phyloP scores from a whole-genome alignment of 2,329 filamentous ascomycete genomes.

The Penicillium oxalicum region DNA sequence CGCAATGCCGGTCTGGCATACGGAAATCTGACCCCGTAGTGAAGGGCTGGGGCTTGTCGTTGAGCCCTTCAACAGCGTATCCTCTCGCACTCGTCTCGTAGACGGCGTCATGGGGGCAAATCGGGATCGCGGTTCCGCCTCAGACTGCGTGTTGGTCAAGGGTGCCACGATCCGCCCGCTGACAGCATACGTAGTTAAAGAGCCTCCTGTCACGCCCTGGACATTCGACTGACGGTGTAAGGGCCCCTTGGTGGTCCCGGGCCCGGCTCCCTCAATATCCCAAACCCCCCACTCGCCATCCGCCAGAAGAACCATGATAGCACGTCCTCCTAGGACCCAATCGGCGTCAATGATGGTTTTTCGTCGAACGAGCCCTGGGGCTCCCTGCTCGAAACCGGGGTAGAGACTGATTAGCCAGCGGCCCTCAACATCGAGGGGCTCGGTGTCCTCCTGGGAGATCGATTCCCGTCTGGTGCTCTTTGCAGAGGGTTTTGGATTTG shows the following conservation, averaged over 20 bases:
- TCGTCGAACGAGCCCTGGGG: slow-evolving; percentile 27
- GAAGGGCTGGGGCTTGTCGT: slow-evolving; percentile 25
- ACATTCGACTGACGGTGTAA: slow-evolving; percentile 34
- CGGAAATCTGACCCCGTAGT: slow-evolving; percentile 37
- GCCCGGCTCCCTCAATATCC: slow-evolving; percentile 44
- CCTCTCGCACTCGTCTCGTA: slow-evolving; percentile 43
- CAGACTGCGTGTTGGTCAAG: slow-evolving; percentile 21
- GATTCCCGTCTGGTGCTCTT: slow-evolving; percentile 26
- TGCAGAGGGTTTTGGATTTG: slow-evolving; percentile 23
- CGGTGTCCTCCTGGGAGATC: slow-evolving; percentile 27
- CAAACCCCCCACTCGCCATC: slow-evolving; percentile 47
- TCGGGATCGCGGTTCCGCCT: slow-evolving; percentile 28
- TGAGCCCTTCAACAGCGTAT: slow-evolving; percentile 39
- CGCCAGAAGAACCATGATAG: slow-evolving; percentile 41
- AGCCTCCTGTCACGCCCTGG: slow-evolving; percentile 37
- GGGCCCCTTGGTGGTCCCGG: slow-evolving; percentile 35
- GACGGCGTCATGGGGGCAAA: slow-evolving; percentile 46
- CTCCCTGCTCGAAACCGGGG: slow-evolving; percentile 34
- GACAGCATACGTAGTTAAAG: slow-evolving; percentile 39
- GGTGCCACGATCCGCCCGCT: slow-evolving; percentile 35
- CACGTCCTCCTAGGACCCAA: slow-evolving; percentile 43
- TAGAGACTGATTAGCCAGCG: slow-evolving; percentile 42
- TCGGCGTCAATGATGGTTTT: slow-evolving; percentile 42
- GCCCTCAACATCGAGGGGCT: slow-evolving; percentile 31
- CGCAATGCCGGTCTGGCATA: slow-evolving; percentile 33